Base-by-base conservation (phyloP, 129 eudicot genomes). In the Escallonia rubra region DNA sequence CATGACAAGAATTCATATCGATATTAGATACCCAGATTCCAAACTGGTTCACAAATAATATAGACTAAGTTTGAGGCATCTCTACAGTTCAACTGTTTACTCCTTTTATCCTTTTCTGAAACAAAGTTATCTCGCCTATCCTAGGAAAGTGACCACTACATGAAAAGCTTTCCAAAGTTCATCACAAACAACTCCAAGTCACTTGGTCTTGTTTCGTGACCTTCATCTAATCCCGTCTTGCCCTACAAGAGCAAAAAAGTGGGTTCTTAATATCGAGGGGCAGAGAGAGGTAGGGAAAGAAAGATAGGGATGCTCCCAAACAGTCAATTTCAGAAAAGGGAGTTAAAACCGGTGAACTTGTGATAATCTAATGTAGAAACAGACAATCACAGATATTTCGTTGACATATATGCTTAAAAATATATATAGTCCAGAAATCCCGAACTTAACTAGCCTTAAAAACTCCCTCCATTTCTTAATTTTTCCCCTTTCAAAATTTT, bases 201-300 rank as follows among this genome's bases (percentile, higher is more conserved):
- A 65, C 57, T 66, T 67, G 70, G 69, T 70, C 66, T 71, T 61
- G 61, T 4, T 71, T 59, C 53, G 42, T 49, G 79, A 67, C 63
- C 82, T 72, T 76, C 88, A 79, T 72, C 79, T 76, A 79, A 74
- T 79, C 77, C 64, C 43, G 41, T 79, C 74, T 63, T 53, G 57
- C 73, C 88, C 84, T 83, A 82, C 83, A 77, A 78, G 75, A 77
- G 40, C 51, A 70, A 63, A 65, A 65, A 56, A 0, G 34, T 23
- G 34, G 34, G 34, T 23, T 23, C 34, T 23, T 23, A 23, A 23
- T 23, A 23, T 23, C 34, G 1, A 23, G 34, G 34, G 34, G 34
- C 34, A 23, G 34, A 23, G 34, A 23, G 34, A 23, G 1, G 34
- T 23, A 23, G 34, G 34, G 34, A 23, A 23, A 23, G 34, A 23